Base-by-base conservation (phyloP, 345 rosid genomes). In the Eucalyptus viminalis region DNA sequence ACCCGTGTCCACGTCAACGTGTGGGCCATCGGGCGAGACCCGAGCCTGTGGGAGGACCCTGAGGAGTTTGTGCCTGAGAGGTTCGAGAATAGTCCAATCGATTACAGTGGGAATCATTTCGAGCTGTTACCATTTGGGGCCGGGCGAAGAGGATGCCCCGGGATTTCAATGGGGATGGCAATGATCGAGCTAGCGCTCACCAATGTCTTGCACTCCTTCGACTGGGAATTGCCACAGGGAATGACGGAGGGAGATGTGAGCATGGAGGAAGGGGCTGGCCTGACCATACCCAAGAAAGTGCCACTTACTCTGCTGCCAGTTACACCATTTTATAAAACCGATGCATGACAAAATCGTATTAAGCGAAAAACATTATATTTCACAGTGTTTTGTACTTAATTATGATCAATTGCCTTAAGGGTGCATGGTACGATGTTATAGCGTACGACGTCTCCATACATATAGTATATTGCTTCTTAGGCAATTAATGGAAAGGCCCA, bases 31-130 rank as follows among this genome's bases (percentile, higher is more conserved):
- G 96, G 92, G 49, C 49, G 88, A 49, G 90, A 90, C 31, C 90
- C 91, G 4, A 54, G 49, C 65, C 88, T 89, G 88, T 94, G 95
- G 95, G 89, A 90, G 49, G 69, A 94, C 27, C 93, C 95, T 16
- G 90, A 92, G 56, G 92, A 93, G 86, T 94, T 93, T 90, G 47
- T 25, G 11, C 96, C 95, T 1, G 95, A 94, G 72, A 93, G 95
- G 85, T 94, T 93, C 76, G 27, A 12, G 5, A 93, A 91, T 60
- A 91, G 44, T 43, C n/a, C 89, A 6, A 50, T 91, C 60, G 95
- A 94, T 86, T 91, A 76, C 9, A 94, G 88, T 65, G 95, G 95
- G 81, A 92, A 91, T 9, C 11, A 90, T 37, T 93, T 93, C 37
- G 94, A 92, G 91, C 88, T 91, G 22, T 86, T 94, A 58, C 92